Conservation (phyloP, 2,329 filamentous ascomycete species). For the Metarhizium brunneum region DNA sequence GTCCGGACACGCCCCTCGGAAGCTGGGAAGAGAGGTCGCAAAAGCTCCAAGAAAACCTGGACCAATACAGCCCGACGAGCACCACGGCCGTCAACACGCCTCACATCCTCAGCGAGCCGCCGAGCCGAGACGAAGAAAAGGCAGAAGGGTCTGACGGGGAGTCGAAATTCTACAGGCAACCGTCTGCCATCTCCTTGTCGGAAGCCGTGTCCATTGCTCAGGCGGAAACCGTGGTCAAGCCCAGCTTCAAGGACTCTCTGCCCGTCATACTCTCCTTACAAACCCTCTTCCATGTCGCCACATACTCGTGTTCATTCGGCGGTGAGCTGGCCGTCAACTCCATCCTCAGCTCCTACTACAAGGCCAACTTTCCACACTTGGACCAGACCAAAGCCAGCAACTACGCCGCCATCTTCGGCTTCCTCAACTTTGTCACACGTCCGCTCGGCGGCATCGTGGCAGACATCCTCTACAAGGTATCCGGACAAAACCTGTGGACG, state of each 20-base stretch:
- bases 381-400: conserved; percentile 46
- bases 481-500: conserved; percentile 23
- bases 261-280: conserved; percentile 41
- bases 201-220: conserved; percentile 47
- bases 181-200: conserved; percentile 36
- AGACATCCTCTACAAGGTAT: conserved; percentile 38
- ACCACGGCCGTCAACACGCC: conserved; percentile 38
- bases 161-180: conserved; percentile 27
- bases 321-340: conserved; percentile 54
- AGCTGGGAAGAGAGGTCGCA: conserved; percentile 67
- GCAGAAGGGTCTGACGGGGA: neutral
- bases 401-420: conserved; percentile 66
- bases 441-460: conserved; percentile 53
- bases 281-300: conserved; percentile 43
- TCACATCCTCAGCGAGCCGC: conserved; percentile 35
- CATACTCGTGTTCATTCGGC: conserved; percentile 57
- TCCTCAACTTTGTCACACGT: conserved; percentile 60
- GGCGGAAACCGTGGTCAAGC: conserved; percentile 44
- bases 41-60: conserved; percentile 44
- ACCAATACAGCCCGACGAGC: conserved; percentile 30
- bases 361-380: conserved; percentile 48
- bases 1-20: conserved; percentile 74
- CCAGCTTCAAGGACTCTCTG: conserved; percentile 40
- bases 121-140: conserved; percentile 20
- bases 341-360: conserved; percentile 49